These are phyloP conservation scores for Citrus australasica DNA, from an alignment of 345 rosid genomes.

Conservation along the genomic window DNA sequence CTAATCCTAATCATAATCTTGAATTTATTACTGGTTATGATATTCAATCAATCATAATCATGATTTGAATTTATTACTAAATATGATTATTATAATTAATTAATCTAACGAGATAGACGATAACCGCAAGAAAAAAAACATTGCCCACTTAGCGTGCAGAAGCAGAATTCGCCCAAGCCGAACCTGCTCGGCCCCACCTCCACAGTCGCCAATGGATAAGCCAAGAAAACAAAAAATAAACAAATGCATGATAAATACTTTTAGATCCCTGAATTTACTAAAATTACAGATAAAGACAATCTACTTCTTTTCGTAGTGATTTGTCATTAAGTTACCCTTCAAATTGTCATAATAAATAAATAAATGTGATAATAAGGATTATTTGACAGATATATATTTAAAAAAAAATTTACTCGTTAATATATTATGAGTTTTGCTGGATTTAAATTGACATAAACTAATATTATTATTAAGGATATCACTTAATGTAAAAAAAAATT, in stretches of 20 bases:
- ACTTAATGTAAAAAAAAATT: no score
- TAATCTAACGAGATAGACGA: neutral
- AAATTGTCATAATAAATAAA: no score
- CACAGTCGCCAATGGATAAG: conserved; percentile 19
- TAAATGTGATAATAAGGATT: no score
- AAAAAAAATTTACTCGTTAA: no score
- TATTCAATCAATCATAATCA: neutral
- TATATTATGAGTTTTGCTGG: no score
- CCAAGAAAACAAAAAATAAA: neutral
- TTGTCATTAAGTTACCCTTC: no score
- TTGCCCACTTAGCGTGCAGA: conserved; percentile 7
- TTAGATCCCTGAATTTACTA: neutral
- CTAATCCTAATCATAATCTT: no score
- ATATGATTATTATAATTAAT: neutral
- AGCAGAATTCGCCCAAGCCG: conserved; percentile 3
- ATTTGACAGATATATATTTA: no score
- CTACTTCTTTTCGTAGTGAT: neutral
- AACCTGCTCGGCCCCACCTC: neutral
- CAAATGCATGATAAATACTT: neutral
- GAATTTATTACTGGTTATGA: no score
- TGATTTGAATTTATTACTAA: neutral
- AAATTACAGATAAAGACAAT: neutral
- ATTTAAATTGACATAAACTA: no score
- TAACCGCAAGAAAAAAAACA: neutral
- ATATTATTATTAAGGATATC: no score